Conservation (phyloP, 2,329 filamentous ascomycete genomes). For the Penicillium sp. region DNA sequence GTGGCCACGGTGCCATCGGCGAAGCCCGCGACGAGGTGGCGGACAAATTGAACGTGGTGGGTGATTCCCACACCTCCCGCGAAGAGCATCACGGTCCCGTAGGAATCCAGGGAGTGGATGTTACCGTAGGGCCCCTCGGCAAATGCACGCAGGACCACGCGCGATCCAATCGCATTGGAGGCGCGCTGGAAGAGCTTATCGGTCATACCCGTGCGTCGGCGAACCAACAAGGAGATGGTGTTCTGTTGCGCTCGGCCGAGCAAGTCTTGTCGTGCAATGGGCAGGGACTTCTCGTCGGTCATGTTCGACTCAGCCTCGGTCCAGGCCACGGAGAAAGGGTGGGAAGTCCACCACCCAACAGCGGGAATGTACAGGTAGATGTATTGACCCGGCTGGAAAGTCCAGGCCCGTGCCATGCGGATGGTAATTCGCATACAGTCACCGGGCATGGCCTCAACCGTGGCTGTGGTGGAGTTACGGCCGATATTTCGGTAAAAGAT, state of each 20-base stretch:
- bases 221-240: slow-evolving; percentile 74
- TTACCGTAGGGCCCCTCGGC: slow-evolving; percentile 87
- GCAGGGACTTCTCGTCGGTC: slow-evolving; percentile 36
- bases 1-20: slow-evolving; percentile 69
- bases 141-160: slow-evolving; percentile 62
- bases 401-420: slow-evolving; percentile 60
- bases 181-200: slow-evolving; percentile 71
- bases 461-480: slow-evolving; percentile 56
- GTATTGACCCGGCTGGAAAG: slow-evolving; percentile 64
- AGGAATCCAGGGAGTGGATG: slow-evolving; percentile 80
- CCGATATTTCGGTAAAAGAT: slow-evolving; percentile 60
- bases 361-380: slow-evolving; percentile 66
- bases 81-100: slow-evolving; percentile 85
- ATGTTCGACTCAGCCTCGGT: slow-evolving; percentile 52
- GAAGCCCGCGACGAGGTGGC: slow-evolving; percentile 65
- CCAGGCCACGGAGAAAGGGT: slow-evolving; percentile 76
- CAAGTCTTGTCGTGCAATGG: slow-evolving; percentile 48
- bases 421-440: slow-evolving; percentile 66
- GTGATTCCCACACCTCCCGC: slow-evolving; percentile 93
- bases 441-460: slow-evolving; percentile 62
- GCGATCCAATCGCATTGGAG: slow-evolving; percentile 45
- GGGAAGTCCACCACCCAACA: slow-evolving; percentile 63
- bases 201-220: slow-evolving; percentile 83
- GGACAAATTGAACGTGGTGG: slow-evolving; percentile 84
- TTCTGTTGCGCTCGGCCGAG: slow-evolving; percentile 44